phyloP scores from a whole-genome alignment of 192 early-diverging fungal genomes.

The Gigaspora rosea region DNA sequence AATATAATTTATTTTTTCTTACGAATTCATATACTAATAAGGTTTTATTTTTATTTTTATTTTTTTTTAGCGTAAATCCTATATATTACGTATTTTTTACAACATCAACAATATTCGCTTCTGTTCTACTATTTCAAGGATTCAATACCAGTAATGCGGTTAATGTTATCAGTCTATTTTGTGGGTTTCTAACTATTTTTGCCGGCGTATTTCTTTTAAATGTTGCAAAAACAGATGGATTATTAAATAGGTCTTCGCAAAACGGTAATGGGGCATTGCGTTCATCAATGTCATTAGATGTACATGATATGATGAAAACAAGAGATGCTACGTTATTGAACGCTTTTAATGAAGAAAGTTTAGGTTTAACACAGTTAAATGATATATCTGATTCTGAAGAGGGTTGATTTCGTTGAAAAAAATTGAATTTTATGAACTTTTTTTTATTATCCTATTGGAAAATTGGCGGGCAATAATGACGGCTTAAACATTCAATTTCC shows the following conservation, averaged over 20 bases:
- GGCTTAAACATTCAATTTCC: too few relatives aligned
- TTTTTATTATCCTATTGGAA: too few relatives aligned
- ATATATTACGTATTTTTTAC: conserved; percentile 98
- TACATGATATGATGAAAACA: conserved; percentile 42
- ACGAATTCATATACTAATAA: not conserved
- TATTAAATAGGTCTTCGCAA: conserved; percentile 9
- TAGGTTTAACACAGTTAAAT: conserved; percentile 47
- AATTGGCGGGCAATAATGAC: too few relatives aligned
- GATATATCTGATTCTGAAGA: conserved; percentile 36
- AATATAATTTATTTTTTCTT: conserved; percentile 19
- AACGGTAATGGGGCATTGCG: conserved; percentile 34
- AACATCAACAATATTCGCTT: conserved; percentile 89
- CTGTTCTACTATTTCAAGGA: conserved; percentile 86
- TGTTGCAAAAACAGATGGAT: conserved; percentile 40
- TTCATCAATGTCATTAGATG: conserved; percentile 37
- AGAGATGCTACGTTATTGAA: conserved; percentile 51
- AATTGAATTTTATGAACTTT: too few relatives aligned
- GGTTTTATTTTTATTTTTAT: conserved; percentile 11
- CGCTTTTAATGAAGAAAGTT: conserved; percentile 49
- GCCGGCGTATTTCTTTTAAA: conserved; percentile 89
- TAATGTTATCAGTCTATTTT: conserved; percentile 81
- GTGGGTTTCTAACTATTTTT: conserved; percentile 91
- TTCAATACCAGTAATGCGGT: conserved; percentile 72
- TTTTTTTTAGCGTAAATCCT: conserved; percentile 65
- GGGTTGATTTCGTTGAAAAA: not conserved